Conservation (phyloP, 2,329 filamentous ascomycete genomes). For the Aspergillus fructus region DNA sequence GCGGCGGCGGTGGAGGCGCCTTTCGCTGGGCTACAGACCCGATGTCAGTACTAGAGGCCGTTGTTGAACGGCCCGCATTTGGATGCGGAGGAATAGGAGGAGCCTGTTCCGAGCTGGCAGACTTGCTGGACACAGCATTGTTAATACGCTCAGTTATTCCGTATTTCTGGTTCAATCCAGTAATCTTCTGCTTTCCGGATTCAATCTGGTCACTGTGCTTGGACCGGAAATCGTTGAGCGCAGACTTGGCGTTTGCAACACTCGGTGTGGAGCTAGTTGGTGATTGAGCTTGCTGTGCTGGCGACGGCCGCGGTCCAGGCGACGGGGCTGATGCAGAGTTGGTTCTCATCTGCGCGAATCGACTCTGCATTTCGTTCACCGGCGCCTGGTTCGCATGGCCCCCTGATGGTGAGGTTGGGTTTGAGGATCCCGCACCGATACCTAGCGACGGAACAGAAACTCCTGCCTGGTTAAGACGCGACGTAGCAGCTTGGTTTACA, state of each 20-base stretch:
- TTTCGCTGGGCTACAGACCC: slow-evolving; percentile 43
- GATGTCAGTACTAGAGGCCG: slow-evolving; percentile 27
- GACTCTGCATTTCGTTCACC: slow-evolving; percentile 66
- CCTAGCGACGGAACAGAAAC: slow-evolving; percentile 76
- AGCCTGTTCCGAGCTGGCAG: slow-evolving; percentile 25
- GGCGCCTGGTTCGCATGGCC: slow-evolving; percentile 40
- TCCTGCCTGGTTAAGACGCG: slow-evolving; percentile 69
- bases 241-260: slow-evolving; percentile 58
- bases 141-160: slow-evolving; percentile 51
- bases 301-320: slow-evolving; percentile 26
- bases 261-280: slow-evolving; percentile 62
- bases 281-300: slow-evolving; percentile 51
- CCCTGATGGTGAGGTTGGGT: slow-evolving; percentile 21
- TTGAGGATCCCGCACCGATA: slow-evolving; percentile 54
- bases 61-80: slow-evolving; percentile 22
- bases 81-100: slow-evolving; percentile 25
- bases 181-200: slow-evolving; percentile 58
- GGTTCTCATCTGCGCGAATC: slow-evolving; percentile 59
- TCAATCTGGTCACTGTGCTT: slow-evolving; percentile 69
- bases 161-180: slow-evolving; percentile 34
- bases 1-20: slow-evolving; percentile 59
- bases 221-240: slow-evolving; percentile 67
- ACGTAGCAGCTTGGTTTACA: slow-evolving; percentile 61
- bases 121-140: slow-evolving; percentile 43
- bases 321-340: slow-evolving; percentile 29